Evolutionary conservation across 106 monocot genomes (phyloP).

Genomic region (Dendrobium huoshanense): DNA sequence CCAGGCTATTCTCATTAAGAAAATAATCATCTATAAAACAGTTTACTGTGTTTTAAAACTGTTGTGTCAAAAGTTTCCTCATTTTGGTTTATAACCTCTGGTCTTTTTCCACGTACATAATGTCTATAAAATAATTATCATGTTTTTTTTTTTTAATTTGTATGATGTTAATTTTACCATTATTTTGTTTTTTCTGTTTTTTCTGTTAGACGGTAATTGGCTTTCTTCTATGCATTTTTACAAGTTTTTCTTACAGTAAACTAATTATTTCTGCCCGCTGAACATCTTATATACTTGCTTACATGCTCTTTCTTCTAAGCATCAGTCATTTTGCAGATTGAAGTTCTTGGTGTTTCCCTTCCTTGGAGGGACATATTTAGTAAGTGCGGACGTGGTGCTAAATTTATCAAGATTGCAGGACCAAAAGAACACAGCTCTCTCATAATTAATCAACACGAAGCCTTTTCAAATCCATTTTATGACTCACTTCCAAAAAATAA

Average conservation of each 20-base stretch:
- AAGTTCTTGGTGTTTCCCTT: slow-evolving; percentile 92
- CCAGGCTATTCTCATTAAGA: background rate
- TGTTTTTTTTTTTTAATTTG: background rate
- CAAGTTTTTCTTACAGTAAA: background rate
- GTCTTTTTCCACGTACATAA: background rate
- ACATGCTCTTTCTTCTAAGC: background rate
- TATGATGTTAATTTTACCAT: background rate
- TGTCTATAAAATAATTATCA: background rate
- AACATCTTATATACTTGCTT: background rate
- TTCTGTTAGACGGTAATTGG: background rate
- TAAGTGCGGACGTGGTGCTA: slow-evolving; percentile 26
- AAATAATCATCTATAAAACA: background rate
- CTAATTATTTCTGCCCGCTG: background rate
- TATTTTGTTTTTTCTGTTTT: background rate
- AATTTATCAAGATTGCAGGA: slow-evolving; percentile 44
- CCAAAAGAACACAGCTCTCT: slow-evolving; percentile 2
- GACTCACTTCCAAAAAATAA: slow-evolving; percentile 16
- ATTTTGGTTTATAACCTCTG: background rate
- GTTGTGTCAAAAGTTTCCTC: background rate
- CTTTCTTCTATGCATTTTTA: background rate
- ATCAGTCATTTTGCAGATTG: slow-evolving; percentile 54
- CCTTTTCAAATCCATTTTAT: slow-evolving; percentile 35
- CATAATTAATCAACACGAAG: slow-evolving; percentile 13
- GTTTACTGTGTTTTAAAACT: background rate
- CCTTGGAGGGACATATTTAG: slow-evolving; percentile 77